Base-by-base conservation (phyloP, 176 grass and related monocot genomes). In the Cocos nucifera region DNA sequence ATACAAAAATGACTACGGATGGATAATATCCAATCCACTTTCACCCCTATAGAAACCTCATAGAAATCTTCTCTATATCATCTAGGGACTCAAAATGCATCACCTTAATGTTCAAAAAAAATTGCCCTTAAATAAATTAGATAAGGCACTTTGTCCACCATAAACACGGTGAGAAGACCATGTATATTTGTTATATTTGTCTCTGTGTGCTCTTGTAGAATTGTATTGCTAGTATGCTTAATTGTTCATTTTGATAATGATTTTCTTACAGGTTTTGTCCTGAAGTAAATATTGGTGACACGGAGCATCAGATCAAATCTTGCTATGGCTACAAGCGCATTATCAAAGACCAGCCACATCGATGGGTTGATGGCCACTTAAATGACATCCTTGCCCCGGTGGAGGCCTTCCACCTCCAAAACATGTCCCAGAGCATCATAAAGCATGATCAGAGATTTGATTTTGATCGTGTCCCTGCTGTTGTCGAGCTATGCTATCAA, bases 381-480 rank as follows among this genome's bases (percentile, higher is more conserved):
- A 91, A 63, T 59, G 66, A 88, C 44, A 87, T 97, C 44, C 72
- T 97, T 57, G 69, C 71, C 15, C 92, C 78, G 25, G 87, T 91
- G 29, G 78, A 85, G 19, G 56, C 87, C 18, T 91, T 80, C 58
- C 83, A 88, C 59, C 81, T 88, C 21, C 66, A 73, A 53, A 32
- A 90, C 56, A 86, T 79, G 54, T 87, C 80, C 53, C 80, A 97
- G 35, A 68, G 68, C 58, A 78, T 86, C 67, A 88, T 97, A 88
- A 82, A 75, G 20, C 92, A 97, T 59, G 75, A 91, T 19, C 83
- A 88, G 58, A 83, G 87, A 74, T 97, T 97, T 0, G 78, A 97
- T 59, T 97, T 67, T 24, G 48, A 24, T 69, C 80, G 73, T 2
- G 54, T 91, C n/a, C 87, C 92, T 63, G 86, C 84, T 70, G 69